phyloP scores from a whole-genome alignment of 805 yeast species.

The Saccharomyces cerevisiae region DNA sequence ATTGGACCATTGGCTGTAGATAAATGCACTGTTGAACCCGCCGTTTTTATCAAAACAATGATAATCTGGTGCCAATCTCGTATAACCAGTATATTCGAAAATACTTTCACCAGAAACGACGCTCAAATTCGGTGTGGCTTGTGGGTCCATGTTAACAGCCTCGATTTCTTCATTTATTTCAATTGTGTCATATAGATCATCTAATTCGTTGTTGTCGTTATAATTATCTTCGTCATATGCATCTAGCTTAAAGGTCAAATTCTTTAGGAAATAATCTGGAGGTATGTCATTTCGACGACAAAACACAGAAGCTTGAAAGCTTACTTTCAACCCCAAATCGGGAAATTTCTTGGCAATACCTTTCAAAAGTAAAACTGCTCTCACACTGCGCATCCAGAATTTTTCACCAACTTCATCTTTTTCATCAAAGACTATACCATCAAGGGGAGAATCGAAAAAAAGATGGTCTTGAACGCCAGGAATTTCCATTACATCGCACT shows the following conservation, averaged over 20 bases:
- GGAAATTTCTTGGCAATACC: constrained; percentile 20
- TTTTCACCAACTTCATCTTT: constrained; percentile 21
- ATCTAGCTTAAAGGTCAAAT: constrained; percentile 21
- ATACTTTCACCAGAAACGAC: constrained; percentile 23
- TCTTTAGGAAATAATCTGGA: constrained; percentile 12
- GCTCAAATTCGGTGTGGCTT: constrained; percentile 19
- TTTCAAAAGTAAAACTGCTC: constrained; percentile 25
- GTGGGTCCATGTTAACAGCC: constrained; percentile 15
- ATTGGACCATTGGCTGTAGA: constrained; percentile 21
- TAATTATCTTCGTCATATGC: neutral
- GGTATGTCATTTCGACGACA: constrained; percentile 11
- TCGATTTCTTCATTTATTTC: constrained; percentile 14
- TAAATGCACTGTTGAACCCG: constrained; percentile 26
- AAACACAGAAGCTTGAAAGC: constrained; percentile 9
- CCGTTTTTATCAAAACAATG: constrained; percentile 29
- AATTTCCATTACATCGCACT: constrained; percentile 30
- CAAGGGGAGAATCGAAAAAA: constrained; percentile 49
- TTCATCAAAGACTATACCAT: constrained; percentile 42
- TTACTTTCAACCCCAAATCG: constrained; percentile 10
- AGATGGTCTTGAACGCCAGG: constrained; percentile 51
- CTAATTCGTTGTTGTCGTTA: neutral
- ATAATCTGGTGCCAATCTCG: constrained; percentile 20
- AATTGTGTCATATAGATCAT: neutral
- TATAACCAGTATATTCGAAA: constrained; percentile 29
- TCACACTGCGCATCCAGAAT: constrained; percentile 23